A percentile compares a stretch with the other conserved stretches of the same genome.
Evolutionary conservation across 345 rosid species (phyloP).

Genomic region (Garcia nutans): DNA sequence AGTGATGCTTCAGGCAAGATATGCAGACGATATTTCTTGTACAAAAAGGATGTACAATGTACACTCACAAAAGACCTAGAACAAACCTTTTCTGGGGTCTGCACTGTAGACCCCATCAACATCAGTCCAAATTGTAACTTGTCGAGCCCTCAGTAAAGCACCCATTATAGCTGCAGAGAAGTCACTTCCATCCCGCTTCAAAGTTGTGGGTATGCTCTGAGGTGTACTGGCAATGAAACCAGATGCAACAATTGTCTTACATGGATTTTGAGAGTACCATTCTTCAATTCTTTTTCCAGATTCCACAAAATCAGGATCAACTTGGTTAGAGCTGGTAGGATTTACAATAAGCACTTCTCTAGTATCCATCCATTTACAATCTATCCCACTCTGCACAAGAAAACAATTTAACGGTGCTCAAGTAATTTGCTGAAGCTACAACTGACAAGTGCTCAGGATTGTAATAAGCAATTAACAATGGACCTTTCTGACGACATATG

Average conservation of each 20-base stretch:
- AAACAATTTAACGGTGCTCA: background rate
- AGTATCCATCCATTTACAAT: conserved; percentile 97
- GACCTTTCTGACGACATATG: conserved; percentile 83
- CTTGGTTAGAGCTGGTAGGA: conserved; percentile 89
- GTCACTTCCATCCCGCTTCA: conserved; percentile 99
- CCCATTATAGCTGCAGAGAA: conserved; percentile 98
- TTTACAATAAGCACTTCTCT: conserved; percentile 90
- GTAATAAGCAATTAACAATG: conserved; percentile 9
- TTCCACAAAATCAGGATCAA: conserved; percentile 84
- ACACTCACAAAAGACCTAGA: background rate
- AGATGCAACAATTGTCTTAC: conserved; percentile 73
- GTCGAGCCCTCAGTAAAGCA: conserved; percentile 73
- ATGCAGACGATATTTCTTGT: background rate
- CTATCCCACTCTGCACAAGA: conserved; percentile 58
- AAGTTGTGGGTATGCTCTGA: conserved; percentile 88
- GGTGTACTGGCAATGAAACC: conserved; percentile 99
- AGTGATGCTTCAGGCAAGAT: background rate
- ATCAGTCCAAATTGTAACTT: conserved; percentile 98
- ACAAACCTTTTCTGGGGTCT: conserved; percentile 92
- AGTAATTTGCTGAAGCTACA: background rate
- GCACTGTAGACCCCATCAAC: conserved; percentile 99
- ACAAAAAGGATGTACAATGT: background rate
- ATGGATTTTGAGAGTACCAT: conserved; percentile 71
- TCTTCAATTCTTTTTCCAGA: conserved; percentile 73
- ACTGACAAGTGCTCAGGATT: background rate